A percentile compares a stretch with the other conserved stretches of the same genome.
Conservation (phyloP, 108 stramenopile species). For the Tribonema minus region DNA sequence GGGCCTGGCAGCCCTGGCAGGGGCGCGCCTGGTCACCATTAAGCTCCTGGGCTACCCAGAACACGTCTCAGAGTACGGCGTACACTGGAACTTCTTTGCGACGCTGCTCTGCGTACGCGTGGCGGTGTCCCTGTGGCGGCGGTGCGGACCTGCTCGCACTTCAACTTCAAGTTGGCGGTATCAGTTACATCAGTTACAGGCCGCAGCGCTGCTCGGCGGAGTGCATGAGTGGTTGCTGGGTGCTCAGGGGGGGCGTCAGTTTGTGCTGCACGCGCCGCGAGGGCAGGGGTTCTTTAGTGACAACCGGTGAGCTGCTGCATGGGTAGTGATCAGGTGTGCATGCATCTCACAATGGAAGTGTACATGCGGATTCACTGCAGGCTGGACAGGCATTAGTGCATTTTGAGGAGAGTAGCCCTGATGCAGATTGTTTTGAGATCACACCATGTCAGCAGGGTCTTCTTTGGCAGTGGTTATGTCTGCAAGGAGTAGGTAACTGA, state of each 20-base stretch:
- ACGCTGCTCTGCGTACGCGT: constrained; percentile 57
- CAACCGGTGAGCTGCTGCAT: constrained; percentile 34
- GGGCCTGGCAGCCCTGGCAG: constrained; percentile 46
- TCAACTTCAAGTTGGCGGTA: not conserved
- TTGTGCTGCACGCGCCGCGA: constrained; percentile 11
- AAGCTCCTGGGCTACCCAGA: constrained; percentile 47
- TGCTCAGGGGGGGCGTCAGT: not conserved
- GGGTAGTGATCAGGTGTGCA: no score
- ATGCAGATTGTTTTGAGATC: no score
- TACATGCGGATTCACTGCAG: no score
- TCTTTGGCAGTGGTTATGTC: no score
- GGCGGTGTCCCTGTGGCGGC: not conserved
- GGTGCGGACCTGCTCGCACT: not conserved
- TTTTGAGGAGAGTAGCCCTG: no score
- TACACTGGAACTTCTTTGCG: constrained; percentile 99
- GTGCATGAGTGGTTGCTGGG: constrained; percentile 6
- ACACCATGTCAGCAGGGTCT: no score
- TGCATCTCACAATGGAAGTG: no score
- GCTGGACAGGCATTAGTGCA: no score
- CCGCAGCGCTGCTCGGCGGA: no score
- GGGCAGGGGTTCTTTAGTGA: not conserved
- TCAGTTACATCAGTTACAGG: no score
- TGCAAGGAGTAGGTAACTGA: no score
- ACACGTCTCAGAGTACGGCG: constrained; percentile 94
- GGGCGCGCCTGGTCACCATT: constrained; percentile 35